Evolutionary conservation across 176 grass and related monocot species (phyloP), one percentile per base, ranked within the genome.

Genomic region (Cymbopogon citratus): DNA sequence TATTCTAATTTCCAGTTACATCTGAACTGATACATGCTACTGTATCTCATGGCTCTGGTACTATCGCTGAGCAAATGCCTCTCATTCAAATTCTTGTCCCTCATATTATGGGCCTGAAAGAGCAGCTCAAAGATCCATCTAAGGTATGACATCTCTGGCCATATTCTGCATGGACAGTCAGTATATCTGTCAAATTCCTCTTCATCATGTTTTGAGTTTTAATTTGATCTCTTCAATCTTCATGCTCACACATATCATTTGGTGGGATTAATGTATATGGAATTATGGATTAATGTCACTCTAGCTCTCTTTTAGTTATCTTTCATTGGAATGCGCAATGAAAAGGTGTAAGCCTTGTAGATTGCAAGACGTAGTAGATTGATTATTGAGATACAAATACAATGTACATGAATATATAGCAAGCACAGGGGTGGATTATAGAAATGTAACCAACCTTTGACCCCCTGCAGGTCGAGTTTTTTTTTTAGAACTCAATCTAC

Each of bases 11-110:
- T 75, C 28, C 88, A 95, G 96, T 93, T 83, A 91, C 90, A 23
- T 99, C 96, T 74, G 96, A 99, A 83, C 76, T 99, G 90, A 99
- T 99, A 91, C 91, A 95, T 63, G 86, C 87, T 87, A 99, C 90
- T 59, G 89, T 93, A 83, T 95, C 92, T 75, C 82, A 80, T 68
- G 89, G 83, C 73, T 90, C 90, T 51, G 81, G 84, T 85, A 85
- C 86, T 62, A 73, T 90, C 21, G 38, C 81, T 77, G 81, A 91
- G 45, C 92, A 95, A 67, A 65, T 95, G 75, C 96, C 96, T 2
- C 85, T 99, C 31, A 91, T 99, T 81, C 91, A 93, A 91, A 84
- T 99, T 83, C 80, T 99, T 66, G 89, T 93, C 79, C 89, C 91
- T 86, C 87, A 59, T 69, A 89, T 99, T 84, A 95, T 99, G 96